Evolutionary conservation across 352 stramenopile genomes (phyloP).

Genomic region (Pythium diclinum): DNA sequence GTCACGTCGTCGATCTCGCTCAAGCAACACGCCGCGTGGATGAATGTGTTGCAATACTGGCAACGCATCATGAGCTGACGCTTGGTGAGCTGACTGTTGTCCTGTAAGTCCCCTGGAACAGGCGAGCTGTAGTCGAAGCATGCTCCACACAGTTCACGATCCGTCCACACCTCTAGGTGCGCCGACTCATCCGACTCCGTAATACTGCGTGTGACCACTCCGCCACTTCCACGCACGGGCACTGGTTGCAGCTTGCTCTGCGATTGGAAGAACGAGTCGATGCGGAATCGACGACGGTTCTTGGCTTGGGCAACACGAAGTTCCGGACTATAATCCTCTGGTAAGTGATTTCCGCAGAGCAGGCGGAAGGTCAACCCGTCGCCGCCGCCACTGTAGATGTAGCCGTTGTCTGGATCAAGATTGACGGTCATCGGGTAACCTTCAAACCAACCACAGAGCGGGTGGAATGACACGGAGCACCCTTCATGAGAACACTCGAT

Average conservation of each 20-base stretch:
- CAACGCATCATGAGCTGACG: conserved; percentile 85
- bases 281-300: conserved; percentile 60
- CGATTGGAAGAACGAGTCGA: conserved; percentile 69
- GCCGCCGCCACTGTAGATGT: conserved; percentile 70
- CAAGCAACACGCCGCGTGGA: conserved; percentile 78
- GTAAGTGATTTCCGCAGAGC: conserved; percentile 57
- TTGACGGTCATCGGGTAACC: conserved; percentile 71
- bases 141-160: conserved; percentile 65
- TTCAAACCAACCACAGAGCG: conserved; percentile 84
- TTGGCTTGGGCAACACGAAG: conserved; percentile 44
- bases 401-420: conserved; percentile 37
- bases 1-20: conserved; percentile 60
- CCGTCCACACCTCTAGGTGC: conserved; percentile 43
- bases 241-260: conserved; percentile 42
- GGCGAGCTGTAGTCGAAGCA: conserved; percentile 76
- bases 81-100: conserved; percentile 58
- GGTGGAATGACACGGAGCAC: conserved; percentile 71
- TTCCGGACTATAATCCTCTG: conserved; percentile 39
- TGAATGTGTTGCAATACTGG: conserved; percentile 80
- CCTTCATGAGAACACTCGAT: conserved; percentile 56
- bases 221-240: conserved; percentile 7
- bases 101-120: conserved; percentile 35
- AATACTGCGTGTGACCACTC: background rate
- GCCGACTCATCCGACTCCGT: background rate
- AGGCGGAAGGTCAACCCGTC: conserved; percentile 69